A percentile compares a stretch with the other conserved stretches of the same genome.
Conservation (phyloP, 345 rosid genomes). For the Fremontodendron californicum region DNA sequence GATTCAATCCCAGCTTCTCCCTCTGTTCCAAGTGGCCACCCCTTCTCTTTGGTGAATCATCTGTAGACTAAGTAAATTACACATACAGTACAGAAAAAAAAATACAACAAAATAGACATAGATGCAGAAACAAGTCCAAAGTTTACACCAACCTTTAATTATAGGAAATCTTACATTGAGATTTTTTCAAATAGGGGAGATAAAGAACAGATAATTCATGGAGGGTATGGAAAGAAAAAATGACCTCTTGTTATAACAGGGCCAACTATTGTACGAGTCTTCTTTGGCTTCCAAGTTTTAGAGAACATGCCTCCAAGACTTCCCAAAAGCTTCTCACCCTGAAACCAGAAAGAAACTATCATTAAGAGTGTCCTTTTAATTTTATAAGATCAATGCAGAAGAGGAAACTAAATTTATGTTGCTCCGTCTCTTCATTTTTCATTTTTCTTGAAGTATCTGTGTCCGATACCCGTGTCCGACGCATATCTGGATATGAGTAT, state of each 20-base stretch:
- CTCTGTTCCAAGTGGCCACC: slow-evolving; percentile 69
- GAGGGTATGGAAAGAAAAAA: slow-evolving; percentile 13
- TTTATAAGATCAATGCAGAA: slow-evolving; percentile 13
- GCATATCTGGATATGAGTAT: too few species aligned
- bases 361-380: not conserved
- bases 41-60: slow-evolving; percentile 54
- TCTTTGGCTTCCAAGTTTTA: slow-evolving; percentile 94
- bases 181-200: not conserved
- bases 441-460: too few species aligned
- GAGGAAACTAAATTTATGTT: too few species aligned
- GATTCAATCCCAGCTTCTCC: slow-evolving; percentile 75
- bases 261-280: slow-evolving; percentile 61
- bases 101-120: slow-evolving; percentile 1
- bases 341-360: slow-evolving; percentile 26
- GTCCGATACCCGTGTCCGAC: too few species aligned
- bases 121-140: not conserved
- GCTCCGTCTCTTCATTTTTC: too few species aligned
- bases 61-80: slow-evolving; percentile 35
- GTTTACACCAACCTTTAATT: not conserved
- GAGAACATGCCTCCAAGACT: slow-evolving; percentile 93
- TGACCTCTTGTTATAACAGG: slow-evolving; percentile 68
- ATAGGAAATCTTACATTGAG: not conserved
- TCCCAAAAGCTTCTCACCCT: slow-evolving; percentile 98
- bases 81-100: not conserved
- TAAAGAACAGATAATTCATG: not conserved